These are phyloP conservation scores for Microsporum ferrugineum DNA, from an alignment of 2,329 filamentous ascomycete genomes.

Conservation along the genomic window DNA sequence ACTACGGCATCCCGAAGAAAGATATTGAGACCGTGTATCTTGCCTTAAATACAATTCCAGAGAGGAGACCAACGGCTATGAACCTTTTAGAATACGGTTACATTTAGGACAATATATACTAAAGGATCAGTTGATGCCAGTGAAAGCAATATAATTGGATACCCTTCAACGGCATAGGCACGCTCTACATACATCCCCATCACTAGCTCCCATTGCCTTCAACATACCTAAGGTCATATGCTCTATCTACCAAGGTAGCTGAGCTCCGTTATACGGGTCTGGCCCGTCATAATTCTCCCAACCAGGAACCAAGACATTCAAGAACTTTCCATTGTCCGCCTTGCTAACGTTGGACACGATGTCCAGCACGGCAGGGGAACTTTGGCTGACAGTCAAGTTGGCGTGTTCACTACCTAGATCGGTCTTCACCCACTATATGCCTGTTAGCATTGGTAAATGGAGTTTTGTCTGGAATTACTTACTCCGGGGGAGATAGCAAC, in stretches of 20 bases:
- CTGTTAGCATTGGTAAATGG: not conserved
- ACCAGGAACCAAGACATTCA: slow-evolving; percentile 25
- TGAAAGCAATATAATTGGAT: too few relatives aligned
- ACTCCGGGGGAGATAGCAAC: slow-evolving; percentile 37
- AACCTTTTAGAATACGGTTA: not conserved
- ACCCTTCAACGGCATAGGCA: not conserved
- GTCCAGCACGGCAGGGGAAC: slow-evolving; percentile 25
- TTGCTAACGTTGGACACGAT: slow-evolving; percentile 36
- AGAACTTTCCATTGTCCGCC: slow-evolving; percentile 38
- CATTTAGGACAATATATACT: not conserved
- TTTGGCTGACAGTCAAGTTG: slow-evolving; percentile 28
- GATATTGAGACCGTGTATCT: slow-evolving; percentile 5
- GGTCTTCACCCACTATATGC: slow-evolving; percentile 33
- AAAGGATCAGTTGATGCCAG: too few relatives aligned
- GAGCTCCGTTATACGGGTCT: slow-evolving; percentile 21
- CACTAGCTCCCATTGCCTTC: not conserved
- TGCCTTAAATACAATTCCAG: not conserved
- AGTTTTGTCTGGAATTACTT: slow-evolving; percentile 15
- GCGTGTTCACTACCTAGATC: slow-evolving; percentile 30
- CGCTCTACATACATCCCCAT: not conserved
- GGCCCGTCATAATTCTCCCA: slow-evolving; percentile 24
- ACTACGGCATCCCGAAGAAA: slow-evolving; percentile 3
- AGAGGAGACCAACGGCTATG: not conserved
- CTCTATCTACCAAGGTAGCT: slow-evolving; percentile 16
- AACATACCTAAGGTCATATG: not conserved